Conservation (phyloP, 179 eudicot genomes). For the Beta lomatogona region DNA sequence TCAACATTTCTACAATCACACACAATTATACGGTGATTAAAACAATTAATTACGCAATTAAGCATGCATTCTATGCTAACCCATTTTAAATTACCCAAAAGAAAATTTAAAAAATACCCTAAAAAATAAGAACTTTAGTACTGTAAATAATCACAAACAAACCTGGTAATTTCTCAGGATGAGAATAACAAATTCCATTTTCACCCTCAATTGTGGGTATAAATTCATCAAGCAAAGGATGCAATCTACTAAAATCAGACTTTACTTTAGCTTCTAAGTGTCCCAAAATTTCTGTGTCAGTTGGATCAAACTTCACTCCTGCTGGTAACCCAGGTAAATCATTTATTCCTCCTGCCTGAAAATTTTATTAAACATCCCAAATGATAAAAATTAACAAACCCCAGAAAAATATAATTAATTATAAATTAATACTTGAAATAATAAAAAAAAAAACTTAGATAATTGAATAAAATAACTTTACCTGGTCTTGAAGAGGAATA, state of each 20-base stretch:
- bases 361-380: not conserved
- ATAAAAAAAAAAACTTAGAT: not conserved
- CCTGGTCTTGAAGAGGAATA: slow-evolving; percentile 52
- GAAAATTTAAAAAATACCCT: not conserved
- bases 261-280: slow-evolving; percentile 80
- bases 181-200: slow-evolving; percentile 91
- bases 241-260: slow-evolving; percentile 51
- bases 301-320: slow-evolving; percentile 95
- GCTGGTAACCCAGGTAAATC: slow-evolving; percentile 88
- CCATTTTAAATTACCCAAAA: no score
- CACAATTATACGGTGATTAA: not conserved
- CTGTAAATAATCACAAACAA: not conserved
- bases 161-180: slow-evolving; percentile 95
- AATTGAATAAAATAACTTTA: slow-evolving; percentile 9
- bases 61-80: not conserved
- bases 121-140: not conserved
- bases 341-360: slow-evolving; percentile 49
- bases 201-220: slow-evolving; percentile 83
- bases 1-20: not conserved
- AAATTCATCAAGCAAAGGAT: slow-evolving; percentile 81
- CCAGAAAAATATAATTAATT: not conserved
- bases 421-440: not conserved
- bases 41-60: not conserved
- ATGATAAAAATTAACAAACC: not conserved
- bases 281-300: slow-evolving; percentile 71